Conservation (phyloP, 1,139 yeast species). For the Lodderomyces metapsilosis region DNA sequence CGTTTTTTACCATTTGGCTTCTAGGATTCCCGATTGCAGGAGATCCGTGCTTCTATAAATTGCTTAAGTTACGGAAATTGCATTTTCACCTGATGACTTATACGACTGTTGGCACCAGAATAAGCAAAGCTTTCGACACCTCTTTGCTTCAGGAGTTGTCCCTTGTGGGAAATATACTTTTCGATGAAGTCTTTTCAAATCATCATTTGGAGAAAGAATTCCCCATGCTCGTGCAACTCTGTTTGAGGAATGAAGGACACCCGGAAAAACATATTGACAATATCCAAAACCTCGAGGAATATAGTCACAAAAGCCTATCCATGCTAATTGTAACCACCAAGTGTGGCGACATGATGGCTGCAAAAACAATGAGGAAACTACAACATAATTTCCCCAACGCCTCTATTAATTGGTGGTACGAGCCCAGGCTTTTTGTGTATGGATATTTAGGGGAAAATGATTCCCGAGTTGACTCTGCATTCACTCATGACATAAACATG, state of each 20-base stretch:
- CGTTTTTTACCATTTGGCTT: not conserved
- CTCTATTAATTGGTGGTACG: not conserved
- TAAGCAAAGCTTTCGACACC: not conserved
- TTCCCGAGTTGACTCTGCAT: not conserved
- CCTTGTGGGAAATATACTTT: not conserved
- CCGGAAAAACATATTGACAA: not conserved
- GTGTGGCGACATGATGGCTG: not conserved
- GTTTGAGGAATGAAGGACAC: not conserved
- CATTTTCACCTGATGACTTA: not conserved
- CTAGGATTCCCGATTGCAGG: not conserved
- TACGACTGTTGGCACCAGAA: no score
- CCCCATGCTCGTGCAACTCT: not conserved
- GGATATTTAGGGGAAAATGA: not conserved
- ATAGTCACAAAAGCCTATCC: not conserved
- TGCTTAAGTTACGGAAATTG: not conserved
- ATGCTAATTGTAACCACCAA: not conserved
- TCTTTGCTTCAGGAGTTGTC: slow-evolving; percentile 1
- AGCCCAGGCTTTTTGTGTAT: not conserved
- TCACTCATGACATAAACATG: not conserved
- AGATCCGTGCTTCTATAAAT: not conserved
- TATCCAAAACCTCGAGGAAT: not conserved
- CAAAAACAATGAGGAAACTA: not conserved
- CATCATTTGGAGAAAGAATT: not conserved
- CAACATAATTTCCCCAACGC: not conserved
- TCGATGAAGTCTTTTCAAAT: not conserved